Evolutionary conservation across 345 rosid genomes (phyloP).

Genomic region (Conringia planisiliqua): DNA sequence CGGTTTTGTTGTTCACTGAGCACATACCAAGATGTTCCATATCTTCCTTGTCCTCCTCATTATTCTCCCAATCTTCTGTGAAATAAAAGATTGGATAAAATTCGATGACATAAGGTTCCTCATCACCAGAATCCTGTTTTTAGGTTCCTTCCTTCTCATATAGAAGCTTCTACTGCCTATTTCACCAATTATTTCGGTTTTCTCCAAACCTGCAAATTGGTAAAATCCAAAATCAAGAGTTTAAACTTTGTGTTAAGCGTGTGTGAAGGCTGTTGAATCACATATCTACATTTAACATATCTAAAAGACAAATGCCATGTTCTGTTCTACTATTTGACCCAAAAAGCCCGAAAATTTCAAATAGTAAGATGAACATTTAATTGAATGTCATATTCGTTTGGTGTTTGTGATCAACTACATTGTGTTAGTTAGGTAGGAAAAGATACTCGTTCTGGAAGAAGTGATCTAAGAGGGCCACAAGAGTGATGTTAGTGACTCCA

Average conservation of each 20-base stretch:
- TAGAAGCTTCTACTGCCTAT: conserved; percentile 71
- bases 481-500: too few relatives aligned
- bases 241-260: neutral
- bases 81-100: conserved; percentile 44
- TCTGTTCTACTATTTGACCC: neutral
- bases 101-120: conserved; percentile 26
- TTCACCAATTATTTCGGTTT: conserved; percentile 54
- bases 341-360: neutral
- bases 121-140: conserved; percentile 1
- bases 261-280: neutral
- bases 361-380: too few relatives aligned
- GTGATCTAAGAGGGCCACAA: too few relatives aligned
- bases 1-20: conserved; percentile 30
- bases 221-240: neutral
- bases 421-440: too few relatives aligned
- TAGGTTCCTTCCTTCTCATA: conserved; percentile 46
- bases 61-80: conserved; percentile 48
- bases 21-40: conserved; percentile 63
- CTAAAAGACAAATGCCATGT: neutral
- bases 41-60: conserved; percentile 51
- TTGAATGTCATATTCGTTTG: too few relatives aligned
- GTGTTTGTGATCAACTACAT: too few relatives aligned
- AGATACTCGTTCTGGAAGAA: too few relatives aligned
- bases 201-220: conserved; percentile 52
- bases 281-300: neutral